A percentile compares a stretch with the other conserved stretches of the same genome.
These are phyloP conservation scores for Schoenoplectus triqueter DNA, from an alignment of 202 grass and related monocot species.

Conservation along the genomic window DNA sequence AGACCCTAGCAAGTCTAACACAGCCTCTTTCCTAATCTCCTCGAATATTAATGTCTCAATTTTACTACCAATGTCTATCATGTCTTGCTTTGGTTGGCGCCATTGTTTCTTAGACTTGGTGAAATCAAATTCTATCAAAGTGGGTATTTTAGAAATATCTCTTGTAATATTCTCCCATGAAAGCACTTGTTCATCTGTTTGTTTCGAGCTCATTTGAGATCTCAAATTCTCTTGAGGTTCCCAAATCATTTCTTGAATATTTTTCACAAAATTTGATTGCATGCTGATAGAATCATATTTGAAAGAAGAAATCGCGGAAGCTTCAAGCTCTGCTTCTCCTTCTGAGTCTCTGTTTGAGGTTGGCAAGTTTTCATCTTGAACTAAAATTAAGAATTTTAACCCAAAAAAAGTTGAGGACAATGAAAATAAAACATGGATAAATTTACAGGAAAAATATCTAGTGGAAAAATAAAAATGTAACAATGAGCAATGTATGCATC, in stretches of 20 bases:
- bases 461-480: slow-evolving; percentile 18
- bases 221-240: slow-evolving; percentile 41
- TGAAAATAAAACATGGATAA: slow-evolving; percentile 9
- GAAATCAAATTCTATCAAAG: slow-evolving; percentile 65
- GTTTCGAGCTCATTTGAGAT: slow-evolving; percentile 34
- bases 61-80: slow-evolving; percentile 52
- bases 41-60: slow-evolving; percentile 94
- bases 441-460: not conserved
- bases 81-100: slow-evolving; percentile 48
- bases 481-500: not conserved
- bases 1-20: slow-evolving; percentile 65
- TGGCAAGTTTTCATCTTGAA: slow-evolving; percentile 56
- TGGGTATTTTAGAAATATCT: slow-evolving; percentile 59
- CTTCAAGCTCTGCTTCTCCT: slow-evolving; percentile 33
- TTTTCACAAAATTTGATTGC: slow-evolving; percentile 42
- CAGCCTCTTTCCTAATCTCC: slow-evolving; percentile 74
- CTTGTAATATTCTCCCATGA: slow-evolving; percentile 68
- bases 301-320: slow-evolving; percentile 43
- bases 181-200: slow-evolving; percentile 53
- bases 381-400: slow-evolving; percentile 48
- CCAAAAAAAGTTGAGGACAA: not conserved
- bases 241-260: slow-evolving; percentile 37
- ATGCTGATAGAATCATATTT: slow-evolving; percentile 43
- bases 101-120: slow-evolving; percentile 52
- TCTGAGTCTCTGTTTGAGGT: slow-evolving; percentile 54